Evolutionary conservation across 2,329 filamentous ascomycete species (phyloP), one percentile per base, ranked within the genome.

Genomic region (Aspergillus pseudoterreus): DNA sequence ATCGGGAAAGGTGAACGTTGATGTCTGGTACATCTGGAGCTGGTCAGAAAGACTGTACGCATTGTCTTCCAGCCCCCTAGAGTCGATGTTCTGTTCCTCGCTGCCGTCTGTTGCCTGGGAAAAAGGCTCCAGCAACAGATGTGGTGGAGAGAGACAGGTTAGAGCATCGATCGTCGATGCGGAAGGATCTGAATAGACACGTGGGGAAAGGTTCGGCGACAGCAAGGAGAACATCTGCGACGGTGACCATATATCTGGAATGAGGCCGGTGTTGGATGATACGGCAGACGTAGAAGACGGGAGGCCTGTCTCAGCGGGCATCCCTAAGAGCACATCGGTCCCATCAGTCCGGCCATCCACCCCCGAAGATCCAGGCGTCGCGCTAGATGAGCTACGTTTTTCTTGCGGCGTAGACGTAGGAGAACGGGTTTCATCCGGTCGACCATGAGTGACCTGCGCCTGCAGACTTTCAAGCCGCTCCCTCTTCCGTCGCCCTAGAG

Each of bases 1-100:
- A 61, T 82, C 80, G 1, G 74, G 68, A 49, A 71, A 71, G 9
- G 65, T 63, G 52, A 66, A 67, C 17, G 27, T 53, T 1, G 50
- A 53, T 17, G 53, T 43, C 39, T 56, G 45, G 36, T 49, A 46
- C 17, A 24, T 33, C 17, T 54, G 52, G 11, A 54, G 52, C 15
- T 51, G 41, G 24, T 54, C 52, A 22, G 39, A 42, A 6, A 42
- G 17, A 10, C 15, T 21, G 19, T 42, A 30, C 8, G 6, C 27
- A 11, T 42, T 19, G 6, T 4, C 8, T 9, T 22, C 4, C 39
- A 22, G 39, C 15, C 39, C 15, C 3, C 2, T 17, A 12, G 39
- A 14, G 11, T 19, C 11, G 11, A 14, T 8, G 12, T 12, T 12
- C 5, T 42, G 39, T 17, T 22, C 19, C 19, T 42, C 39, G 19